These are phyloP conservation scores for Tranzscheliella williamsii DNA, from an alignment of 1,284 basidiomycete species.

Conservation along the genomic window DNA sequence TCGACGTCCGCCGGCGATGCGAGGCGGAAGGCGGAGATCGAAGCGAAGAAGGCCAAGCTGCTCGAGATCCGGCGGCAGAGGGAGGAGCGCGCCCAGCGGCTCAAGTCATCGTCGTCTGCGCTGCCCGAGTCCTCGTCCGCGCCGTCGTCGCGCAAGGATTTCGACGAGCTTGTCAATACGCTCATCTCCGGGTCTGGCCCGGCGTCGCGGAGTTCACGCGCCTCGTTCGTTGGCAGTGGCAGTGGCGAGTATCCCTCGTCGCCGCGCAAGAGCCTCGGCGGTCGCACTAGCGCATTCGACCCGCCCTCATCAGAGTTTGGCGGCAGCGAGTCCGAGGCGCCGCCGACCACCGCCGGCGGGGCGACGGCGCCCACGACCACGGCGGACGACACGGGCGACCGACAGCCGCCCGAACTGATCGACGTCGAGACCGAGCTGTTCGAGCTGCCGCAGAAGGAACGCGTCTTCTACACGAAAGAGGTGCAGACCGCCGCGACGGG, in stretches of 20 bases:
- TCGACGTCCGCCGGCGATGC: conserved; percentile 47
- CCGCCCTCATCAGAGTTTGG: conserved; percentile 32
- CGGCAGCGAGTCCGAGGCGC: conserved; percentile 23
- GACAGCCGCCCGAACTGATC: conserved; percentile 71
- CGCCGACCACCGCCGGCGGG: conserved; percentile 4
- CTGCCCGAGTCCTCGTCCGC: conserved; percentile 1
- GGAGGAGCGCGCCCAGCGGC: conserved; percentile 66
- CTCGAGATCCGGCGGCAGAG: conserved; percentile 77
- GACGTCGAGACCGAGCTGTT: conserved; percentile 78
- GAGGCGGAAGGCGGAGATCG: conserved; percentile 76
- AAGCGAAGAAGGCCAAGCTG: conserved; percentile 85
- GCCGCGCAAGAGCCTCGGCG: conserved; percentile 16
- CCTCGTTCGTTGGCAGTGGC: conserved; percentile 2
- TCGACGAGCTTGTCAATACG: conserved; percentile 55
- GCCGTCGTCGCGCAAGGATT: conserved; percentile 36
- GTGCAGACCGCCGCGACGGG: conserved; percentile 73
- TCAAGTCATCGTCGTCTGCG: conserved; percentile 12
- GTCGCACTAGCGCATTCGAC: conserved; percentile 1
- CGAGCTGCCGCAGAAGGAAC: conserved; percentile 79
- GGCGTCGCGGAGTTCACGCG: conserved; percentile 6
- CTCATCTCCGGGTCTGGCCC: conserved; percentile 23
- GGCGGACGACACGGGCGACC: conserved; percentile 56
- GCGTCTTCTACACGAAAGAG: conserved; percentile 90
- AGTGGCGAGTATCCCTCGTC: conserved; percentile 8
- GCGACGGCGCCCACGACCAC: conserved; percentile 63